Base-by-base conservation (phyloP, 352 stramenopile species). In the Globisporangium ultimum region DNA sequence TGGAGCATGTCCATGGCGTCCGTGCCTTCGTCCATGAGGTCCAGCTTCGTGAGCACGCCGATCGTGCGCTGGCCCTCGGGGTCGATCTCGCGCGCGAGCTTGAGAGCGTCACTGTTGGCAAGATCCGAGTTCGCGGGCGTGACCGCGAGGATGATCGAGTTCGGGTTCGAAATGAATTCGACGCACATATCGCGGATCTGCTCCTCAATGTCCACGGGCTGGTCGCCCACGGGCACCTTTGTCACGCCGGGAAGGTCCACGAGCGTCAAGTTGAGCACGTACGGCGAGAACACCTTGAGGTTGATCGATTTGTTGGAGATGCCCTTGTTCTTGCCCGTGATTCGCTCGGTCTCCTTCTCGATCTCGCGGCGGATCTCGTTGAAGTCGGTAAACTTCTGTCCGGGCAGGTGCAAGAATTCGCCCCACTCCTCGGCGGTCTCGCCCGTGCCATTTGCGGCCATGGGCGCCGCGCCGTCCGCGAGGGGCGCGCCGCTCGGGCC, bases 11-110 rank as follows among this genome's bases (percentile, higher is more conserved):
- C 96, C 54, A 91, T 76, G 8, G 96, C 97, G 77, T 99, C 97
- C 10, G 98, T 99, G 51, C 97, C 98, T 56, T 98, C 90, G 80
- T 99, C 98, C 97, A 99, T 99, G 43, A 99, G 86, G 73, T 99
- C 98, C 20, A 99, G 74, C 74, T 99, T 99, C 2, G 98, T 99
- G 28, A 99, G 79, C 45, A 99, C 98, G 43, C 98, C 98, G 64
- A 99, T 98, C 6, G 98, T 99, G 40, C 98, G 82, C 64, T 97
- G 82, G 22, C 98, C 97, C 12, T 95, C 83, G 0, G 81, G 81
- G 63, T 97, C 89, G 47, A 97, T 96, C 65, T 97, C 87, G 3
- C 90, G 79, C 22, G 97, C 97, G 74, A 99, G 90, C 70, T 99
- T 98, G 48, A 99, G 80, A 20, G 97, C 96, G 71, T 99, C 98